Conservation (phyloP, 108 stramenopile genomes). For the Cyclostephanos tholiformis region DNA sequence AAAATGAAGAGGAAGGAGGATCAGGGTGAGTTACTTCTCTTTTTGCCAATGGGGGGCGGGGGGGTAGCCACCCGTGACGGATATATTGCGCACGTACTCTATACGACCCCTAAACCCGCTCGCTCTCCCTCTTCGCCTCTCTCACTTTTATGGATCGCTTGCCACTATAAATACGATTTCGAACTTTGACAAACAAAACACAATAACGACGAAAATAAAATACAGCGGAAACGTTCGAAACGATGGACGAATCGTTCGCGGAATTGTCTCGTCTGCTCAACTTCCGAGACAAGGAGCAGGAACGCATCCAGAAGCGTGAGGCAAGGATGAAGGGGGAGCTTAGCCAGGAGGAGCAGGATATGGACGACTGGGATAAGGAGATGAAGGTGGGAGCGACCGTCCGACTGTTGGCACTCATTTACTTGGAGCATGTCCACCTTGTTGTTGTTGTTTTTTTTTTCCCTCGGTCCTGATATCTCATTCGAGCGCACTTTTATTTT, state of each 20-base stretch:
- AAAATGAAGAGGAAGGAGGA: constrained; percentile 82
- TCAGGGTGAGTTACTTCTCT: constrained; percentile 50
- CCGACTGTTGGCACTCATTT: not conserved
- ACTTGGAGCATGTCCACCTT: not conserved
- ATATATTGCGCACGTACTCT: not conserved
- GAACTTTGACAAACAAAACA: not conserved
- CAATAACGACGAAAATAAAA: not conserved
- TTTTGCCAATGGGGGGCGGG: not conserved
- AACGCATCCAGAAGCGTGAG: constrained; percentile 41
- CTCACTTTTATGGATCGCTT: not conserved
- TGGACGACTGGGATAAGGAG: constrained; percentile 82
- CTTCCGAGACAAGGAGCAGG: constrained; percentile 77
- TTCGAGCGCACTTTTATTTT: not conserved
- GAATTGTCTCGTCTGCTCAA: constrained; percentile 78
- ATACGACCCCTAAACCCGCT: too few relatives aligned
- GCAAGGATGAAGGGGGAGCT: constrained; percentile 51
- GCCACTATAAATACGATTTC: not conserved
- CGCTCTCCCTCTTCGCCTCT: not conserved
- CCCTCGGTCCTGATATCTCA: not conserved
- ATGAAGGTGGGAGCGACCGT: constrained; percentile 52
- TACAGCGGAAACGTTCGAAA: constrained; percentile 71
- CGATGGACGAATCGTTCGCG: constrained; percentile 85
- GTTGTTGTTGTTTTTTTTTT: not conserved
- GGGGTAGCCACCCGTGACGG: not conserved
- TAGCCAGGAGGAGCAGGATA: constrained; percentile 74